Evolutionary conservation across 2,329 filamentous ascomycete genomes (phyloP).

Genomic region (Trichoderma sp.): DNA sequence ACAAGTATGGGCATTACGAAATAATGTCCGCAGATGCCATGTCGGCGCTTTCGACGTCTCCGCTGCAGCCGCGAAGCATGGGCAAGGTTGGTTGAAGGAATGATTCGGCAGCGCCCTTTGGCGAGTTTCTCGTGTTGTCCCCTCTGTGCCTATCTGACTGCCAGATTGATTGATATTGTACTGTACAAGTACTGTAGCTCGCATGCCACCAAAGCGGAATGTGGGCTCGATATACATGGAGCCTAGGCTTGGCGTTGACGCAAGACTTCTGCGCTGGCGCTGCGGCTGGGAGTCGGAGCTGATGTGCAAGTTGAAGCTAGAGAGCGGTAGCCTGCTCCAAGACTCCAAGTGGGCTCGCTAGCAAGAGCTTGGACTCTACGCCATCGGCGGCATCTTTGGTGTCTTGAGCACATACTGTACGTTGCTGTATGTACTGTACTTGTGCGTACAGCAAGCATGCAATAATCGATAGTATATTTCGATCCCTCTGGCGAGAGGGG

Average conservation of each 20-base stretch:
- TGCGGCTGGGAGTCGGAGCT: slow-evolving; percentile 21
- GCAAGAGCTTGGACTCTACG: neutral
- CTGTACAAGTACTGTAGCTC: neutral
- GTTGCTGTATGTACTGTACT: too few relatives aligned
- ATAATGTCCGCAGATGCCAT: neutral
- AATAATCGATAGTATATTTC: slow-evolving; percentile 15
- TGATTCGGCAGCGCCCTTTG: neutral
- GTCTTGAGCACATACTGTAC: slow-evolving; percentile 2
- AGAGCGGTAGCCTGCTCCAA: neutral
- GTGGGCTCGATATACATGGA: slow-evolving; percentile 9
- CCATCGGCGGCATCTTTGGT: slow-evolving; percentile 21
- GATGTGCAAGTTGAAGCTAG: slow-evolving; percentile 18
- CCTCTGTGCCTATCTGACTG: neutral
- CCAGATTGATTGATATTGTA: neutral
- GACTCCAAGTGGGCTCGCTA: neutral
- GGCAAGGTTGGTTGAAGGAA: neutral
- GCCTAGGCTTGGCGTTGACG: slow-evolving; percentile 21
- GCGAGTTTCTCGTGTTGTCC: neutral
- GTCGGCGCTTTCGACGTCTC: slow-evolving; percentile 1
- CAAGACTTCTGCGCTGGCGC: slow-evolving; percentile 11
- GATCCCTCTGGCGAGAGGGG: slow-evolving; percentile 21
- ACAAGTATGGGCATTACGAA: neutral
- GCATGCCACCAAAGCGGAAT: neutral
- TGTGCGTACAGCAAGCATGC: neutral
- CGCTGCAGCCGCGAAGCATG: slow-evolving; percentile 12